Conservation (phyloP, 495 filamentous ascomycete species). For the Daldinia caldariorum region DNA sequence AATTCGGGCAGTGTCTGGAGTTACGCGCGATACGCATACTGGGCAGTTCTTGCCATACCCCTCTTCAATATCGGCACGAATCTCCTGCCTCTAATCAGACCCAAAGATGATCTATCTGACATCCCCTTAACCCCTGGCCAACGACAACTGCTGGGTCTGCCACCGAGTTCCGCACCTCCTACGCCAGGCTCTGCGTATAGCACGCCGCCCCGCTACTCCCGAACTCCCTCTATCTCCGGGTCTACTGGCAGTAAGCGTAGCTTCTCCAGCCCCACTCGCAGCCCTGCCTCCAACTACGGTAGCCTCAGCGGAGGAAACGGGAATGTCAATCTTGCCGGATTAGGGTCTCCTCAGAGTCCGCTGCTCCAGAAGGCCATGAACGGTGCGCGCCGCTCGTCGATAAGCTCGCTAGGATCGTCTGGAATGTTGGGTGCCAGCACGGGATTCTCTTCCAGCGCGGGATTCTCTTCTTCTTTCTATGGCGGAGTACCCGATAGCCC, state of each 20-base stretch:
- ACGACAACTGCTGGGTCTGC: slow-evolving; percentile 82
- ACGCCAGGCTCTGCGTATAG: slow-evolving; percentile 74
- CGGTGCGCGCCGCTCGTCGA: slow-evolving; percentile 67
- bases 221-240: slow-evolving; percentile 69
- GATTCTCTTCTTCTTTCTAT: slow-evolving; percentile 56
- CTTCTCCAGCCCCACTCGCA: slow-evolving; percentile 65
- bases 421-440: slow-evolving; percentile 61
- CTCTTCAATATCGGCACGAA: slow-evolving; percentile 72
- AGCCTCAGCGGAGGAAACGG: slow-evolving; percentile 40
- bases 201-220: slow-evolving; percentile 87
- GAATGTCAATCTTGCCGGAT: slow-evolving; percentile 40
- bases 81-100: slow-evolving; percentile 72
- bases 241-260: slow-evolving; percentile 60
- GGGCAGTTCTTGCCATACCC: slow-evolving; percentile 54
- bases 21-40: slow-evolving; percentile 37
- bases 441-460: slow-evolving; percentile 59
- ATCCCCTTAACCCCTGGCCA: slow-evolving; percentile 92
- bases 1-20: slow-evolving; percentile 31
- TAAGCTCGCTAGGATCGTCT: slow-evolving; percentile 72
- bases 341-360: slow-evolving; percentile 62
- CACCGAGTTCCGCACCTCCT: slow-evolving; percentile 70
- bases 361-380: slow-evolving; percentile 75
- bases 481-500: slow-evolving; percentile 53
- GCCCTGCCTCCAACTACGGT: slow-evolving; percentile 46
- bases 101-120: slow-evolving; percentile 80